phyloP scores from a whole-genome alignment of 2,329 filamentous ascomycete genomes.

The Colletotrichum plurivorum region DNA sequence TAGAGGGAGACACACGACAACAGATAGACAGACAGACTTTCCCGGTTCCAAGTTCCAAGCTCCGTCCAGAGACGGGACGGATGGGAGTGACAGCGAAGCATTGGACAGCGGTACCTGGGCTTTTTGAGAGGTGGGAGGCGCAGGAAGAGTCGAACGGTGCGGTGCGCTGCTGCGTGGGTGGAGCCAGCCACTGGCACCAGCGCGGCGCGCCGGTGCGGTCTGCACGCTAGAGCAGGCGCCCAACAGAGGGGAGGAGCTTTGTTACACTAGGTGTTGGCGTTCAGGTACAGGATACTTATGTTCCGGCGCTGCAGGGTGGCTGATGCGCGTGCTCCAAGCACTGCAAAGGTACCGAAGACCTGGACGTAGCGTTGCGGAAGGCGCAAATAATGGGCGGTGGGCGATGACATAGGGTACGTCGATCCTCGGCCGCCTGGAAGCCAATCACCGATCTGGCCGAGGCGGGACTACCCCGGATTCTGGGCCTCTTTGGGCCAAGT shows the following conservation, averaged over 20 bases:
- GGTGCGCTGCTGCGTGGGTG: conserved; percentile 9
- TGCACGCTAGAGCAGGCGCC: no score
- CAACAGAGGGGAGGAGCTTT: no score
- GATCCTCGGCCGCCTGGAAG: conserved; percentile 21
- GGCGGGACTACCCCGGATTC: conserved; percentile 37
- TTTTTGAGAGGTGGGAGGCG: conserved; percentile 2
- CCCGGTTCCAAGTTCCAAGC: not conserved
- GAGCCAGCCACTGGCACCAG: not conserved
- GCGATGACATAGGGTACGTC: conserved; percentile 38
- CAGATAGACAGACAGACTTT: not conserved
- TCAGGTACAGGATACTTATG: no score
- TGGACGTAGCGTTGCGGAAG: conserved; percentile 8
- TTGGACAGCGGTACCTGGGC: conserved; percentile 1
- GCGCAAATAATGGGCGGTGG: conserved; percentile 30
- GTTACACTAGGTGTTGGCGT: no score
- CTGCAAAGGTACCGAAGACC: not conserved
- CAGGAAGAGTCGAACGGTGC: conserved; percentile 19
- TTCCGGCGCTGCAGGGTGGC: no score
- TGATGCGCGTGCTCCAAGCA: no score
- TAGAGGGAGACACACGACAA: not conserved
- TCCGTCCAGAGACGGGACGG: not conserved
- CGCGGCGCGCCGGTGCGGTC: not conserved
- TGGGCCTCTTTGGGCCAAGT: conserved; percentile 32
- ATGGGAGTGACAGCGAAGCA: conserved; percentile 7
- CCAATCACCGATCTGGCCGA: conserved; percentile 22